Base-by-base conservation (phyloP, 2,329 filamentous ascomycete species). In the Penicillium sp. region DNA sequence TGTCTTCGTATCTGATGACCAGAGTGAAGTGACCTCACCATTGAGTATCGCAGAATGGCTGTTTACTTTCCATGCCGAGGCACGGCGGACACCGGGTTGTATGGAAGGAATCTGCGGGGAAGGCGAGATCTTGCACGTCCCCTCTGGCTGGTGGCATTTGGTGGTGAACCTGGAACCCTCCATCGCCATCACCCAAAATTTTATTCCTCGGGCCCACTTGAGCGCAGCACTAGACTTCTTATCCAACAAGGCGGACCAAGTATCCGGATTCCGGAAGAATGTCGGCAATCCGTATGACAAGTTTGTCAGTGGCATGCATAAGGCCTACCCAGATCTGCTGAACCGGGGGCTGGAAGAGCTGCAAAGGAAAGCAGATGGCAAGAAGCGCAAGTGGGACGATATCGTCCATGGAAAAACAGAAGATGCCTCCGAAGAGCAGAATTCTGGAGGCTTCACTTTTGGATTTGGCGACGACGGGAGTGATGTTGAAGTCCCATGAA, bases 21-120 rank as follows among this genome's bases (percentile, higher is more conserved):
- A 87, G 60, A 90, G 87, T 59, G 91, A 97, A 67, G 90, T 97
- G 35, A 97, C 91, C 0, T 89, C 85, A 37, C 93, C 91, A 1
- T 77, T 97, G 8, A 94, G 87, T 67, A 96, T 97, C 54, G 88
- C 90, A n/a, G 91, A 97, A 68, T 97, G 93, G 85, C 77, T 97
- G 6, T 75, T 97, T 10, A 83, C 84, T 18, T 97, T 96, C 65
- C 93, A 97, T 60, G 78, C 78, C 2, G 85, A 90, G 58, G 93
- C 91, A 7, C 79, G 91, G 36, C 74, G 71, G 36, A 81, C 83
- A 2, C 79, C 83, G 0, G 87, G 85, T 8, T 96, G 90, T 57
- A 67, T 85, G 19, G 91, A 97, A 67, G 91, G 88, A 0, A 81
- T 97, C 18, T 97, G 91, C 60, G 68, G 72, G 10, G 79, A 82